Percentiles rank a stretch among this genome's conserved stretches.
phyloP scores from a whole-genome alignment of 345 rosid genomes.

The Acer negundo region DNA sequence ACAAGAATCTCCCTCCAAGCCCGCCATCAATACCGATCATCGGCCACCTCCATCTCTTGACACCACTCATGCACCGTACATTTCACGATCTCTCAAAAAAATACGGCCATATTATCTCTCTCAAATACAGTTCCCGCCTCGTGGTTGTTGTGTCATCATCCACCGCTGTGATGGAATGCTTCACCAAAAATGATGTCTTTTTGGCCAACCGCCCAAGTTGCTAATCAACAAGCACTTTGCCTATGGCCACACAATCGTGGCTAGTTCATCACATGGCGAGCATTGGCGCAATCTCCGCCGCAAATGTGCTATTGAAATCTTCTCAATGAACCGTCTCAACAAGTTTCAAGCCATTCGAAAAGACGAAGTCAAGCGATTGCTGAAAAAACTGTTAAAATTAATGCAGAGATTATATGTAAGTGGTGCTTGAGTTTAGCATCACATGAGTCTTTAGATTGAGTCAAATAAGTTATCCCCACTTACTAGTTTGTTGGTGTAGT shows the following conservation, averaged over 20 bases:
- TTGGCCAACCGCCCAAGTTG: constrained; percentile 41
- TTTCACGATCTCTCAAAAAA: constrained; percentile 33
- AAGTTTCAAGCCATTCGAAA: constrained; percentile 29
- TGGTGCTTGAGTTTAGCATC: no score
- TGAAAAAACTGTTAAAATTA: constrained; percentile 41
- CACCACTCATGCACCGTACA: constrained; percentile 27
- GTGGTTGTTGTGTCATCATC: constrained; percentile 39
- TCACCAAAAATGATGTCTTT: constrained; percentile 48
- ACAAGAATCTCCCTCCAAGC: constrained; percentile 41
- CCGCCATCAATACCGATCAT: constrained; percentile 40
- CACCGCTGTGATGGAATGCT: constrained; percentile 46
- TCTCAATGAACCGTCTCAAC: constrained; percentile 52
- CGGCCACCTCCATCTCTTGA: constrained; percentile 49
- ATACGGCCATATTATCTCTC: constrained; percentile 44
- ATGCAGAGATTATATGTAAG: no score
- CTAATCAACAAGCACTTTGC: constrained; percentile 36
- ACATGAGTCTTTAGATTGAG: no score
- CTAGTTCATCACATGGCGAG: constrained; percentile 49
- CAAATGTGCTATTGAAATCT: constrained; percentile 43
- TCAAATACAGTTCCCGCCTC: constrained; percentile 38
- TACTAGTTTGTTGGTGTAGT: no score
- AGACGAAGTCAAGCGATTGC: constrained; percentile 48
- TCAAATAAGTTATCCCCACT: no score
- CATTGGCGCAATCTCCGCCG: constrained; percentile 75
- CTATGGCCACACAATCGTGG: constrained; percentile 41